A percentile compares a stretch with the other conserved stretches of the same genome.
These are phyloP conservation scores for Isabelozyma gotoi DNA, from an alignment of 805 yeast genomes.

Conservation along the genomic window DNA sequence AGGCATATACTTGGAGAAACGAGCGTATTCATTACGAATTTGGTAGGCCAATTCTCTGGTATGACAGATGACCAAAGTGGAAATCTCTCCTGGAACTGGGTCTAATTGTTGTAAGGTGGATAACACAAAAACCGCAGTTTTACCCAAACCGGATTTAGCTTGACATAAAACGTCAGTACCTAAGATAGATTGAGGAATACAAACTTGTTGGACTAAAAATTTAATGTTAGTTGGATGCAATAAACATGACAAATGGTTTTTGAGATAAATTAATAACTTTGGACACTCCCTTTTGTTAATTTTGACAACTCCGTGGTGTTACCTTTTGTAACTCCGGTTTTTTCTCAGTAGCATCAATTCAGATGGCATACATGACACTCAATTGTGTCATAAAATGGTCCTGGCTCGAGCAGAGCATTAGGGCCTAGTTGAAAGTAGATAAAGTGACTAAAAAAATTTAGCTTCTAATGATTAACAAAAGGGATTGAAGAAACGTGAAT, in stretches of 20 bases:
- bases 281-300: not conserved
- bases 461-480: not conserved
- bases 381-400: too few species aligned
- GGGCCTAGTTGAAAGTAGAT: too few species aligned
- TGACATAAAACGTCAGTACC: slow-evolving; percentile 98
- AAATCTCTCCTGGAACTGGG: slow-evolving; percentile 95
- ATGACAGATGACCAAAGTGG: slow-evolving; percentile 93
- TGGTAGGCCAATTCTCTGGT: slow-evolving; percentile 99
- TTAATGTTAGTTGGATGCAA: not conserved
- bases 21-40: slow-evolving; percentile 93
- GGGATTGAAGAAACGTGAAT: not conserved
- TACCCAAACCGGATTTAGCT: slow-evolving; percentile 99
- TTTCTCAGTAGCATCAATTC: too few species aligned
- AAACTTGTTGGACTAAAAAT: slow-evolving; percentile 84
- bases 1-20: slow-evolving; percentile 98
- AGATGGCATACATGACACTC: too few species aligned
- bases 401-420: too few species aligned
- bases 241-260: slow-evolving; percentile 1
- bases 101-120: slow-evolving; percentile 96
- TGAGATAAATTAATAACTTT: not conserved
- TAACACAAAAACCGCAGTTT: slow-evolving; percentile 95
- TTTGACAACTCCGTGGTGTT: not conserved
- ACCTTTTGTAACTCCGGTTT: too few species aligned
- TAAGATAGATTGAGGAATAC: slow-evolving; percentile 96
- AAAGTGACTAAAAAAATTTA: not conserved